Base-by-base conservation (phyloP, 73 alveolate genomes). In the Paramecium tetraurelia region DNA sequence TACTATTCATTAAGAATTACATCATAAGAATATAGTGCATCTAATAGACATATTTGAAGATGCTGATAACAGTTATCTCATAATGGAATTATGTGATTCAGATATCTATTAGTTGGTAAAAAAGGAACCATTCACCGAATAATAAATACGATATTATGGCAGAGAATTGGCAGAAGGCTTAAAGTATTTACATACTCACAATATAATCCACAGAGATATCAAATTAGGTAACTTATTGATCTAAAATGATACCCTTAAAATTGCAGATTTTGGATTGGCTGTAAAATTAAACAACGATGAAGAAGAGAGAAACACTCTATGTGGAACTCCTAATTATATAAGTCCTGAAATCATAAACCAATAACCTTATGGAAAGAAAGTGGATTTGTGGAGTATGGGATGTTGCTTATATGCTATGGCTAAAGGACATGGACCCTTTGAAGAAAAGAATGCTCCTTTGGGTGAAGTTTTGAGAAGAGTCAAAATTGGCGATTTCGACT, bases 271-370 rank as follows among this genome's bases (percentile, higher is more conserved):
- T 89, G 99, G 99, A 96, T 57, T 93, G 44, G 96, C 96, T 3
- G 96, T 98, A 7, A 98, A 95, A 86, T 95, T 97, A 58, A 97
- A 95, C 24, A 96, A 95, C 85, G 98, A 96, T 46, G 98, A 98
- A 35, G 98, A 98, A 84, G 95, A 95, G 93, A 96, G 96, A 95
- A 93, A 97, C 46, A 97, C 99, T 9, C 93, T 98, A 4, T 98
- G 99, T 70, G 99, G 99, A 4, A 98, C 99, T n/a, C 99, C 99
- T 0, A 98, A 98, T 92, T 98, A 98, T 77, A 96, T 98, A 22
- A 96, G 99, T 40, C 99, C 99, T 8, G 94, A 70, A 58, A 70
- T 88, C 18, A 33, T 88, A 11, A 88, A 88, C 27, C 36, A 71
- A 59, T 48, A 88, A 43, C 90, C 90, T 4, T 88, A 70, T 69